Evolutionary conservation across 345 rosid genomes (phyloP), one percentile per base, ranked within the genome.

Genomic region (Pugionium dolabratum): DNA sequence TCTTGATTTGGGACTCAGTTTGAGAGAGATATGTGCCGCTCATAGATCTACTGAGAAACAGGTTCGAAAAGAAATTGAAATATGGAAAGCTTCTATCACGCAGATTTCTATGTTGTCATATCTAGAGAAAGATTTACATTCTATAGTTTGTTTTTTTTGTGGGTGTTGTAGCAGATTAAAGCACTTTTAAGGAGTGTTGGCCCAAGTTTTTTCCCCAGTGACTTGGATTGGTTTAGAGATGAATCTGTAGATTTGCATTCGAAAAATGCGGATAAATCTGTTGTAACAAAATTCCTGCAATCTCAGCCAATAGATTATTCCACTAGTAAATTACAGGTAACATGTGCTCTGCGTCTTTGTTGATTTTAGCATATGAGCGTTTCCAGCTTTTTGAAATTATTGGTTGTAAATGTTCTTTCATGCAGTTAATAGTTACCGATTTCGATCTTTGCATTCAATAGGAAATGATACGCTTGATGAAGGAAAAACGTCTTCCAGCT

Each of bases 401-500:
- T 51, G 5, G 32, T 59, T 66, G 25, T 59, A 18, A 47, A 36
- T 47, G 28, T 53, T 26, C 33, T 43, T 41, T 66, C 31, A 4
- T 34, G 54, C 8, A 29, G 76, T 59, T 62, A 36, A 36, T 50
- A 50, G 67, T 43, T 49, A 65, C 62, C 36, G 10, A 26, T 18
- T 18, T 18, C 18, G 18, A 33, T 67, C 9, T 60, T 40, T 67
- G 51, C 50, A 26, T 55, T 67, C 2, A 66, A 62, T 84, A 93
- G 98, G 98, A 93, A 85, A 84, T 88, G 96, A 59, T 93, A 40
- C 88, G 86, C 76, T 67, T 93, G 79, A 83, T 93, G 82, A 84
- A 78, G 82, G 91, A 88, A 37, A 90, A 78, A 63, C 94, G 84
- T 73, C 83, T 78, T 52, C 96, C 94, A 53, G 85, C 77, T 61